Evolutionary conservation across 73 alveolate species (phyloP), one percentile per base, ranked within the genome.

Genomic region (Paramecium octaurelia): DNA sequence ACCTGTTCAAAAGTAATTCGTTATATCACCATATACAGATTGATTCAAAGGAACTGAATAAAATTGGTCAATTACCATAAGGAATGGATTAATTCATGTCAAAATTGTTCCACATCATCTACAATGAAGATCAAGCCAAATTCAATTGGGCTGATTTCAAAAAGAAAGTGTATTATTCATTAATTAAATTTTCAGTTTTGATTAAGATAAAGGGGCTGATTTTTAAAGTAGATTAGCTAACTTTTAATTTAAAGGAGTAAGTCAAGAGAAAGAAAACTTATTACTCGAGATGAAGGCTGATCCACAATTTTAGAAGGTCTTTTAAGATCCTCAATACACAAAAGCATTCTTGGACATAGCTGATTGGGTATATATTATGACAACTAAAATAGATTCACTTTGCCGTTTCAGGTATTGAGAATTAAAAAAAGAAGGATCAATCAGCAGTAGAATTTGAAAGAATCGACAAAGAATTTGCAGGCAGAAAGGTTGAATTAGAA

Each of bases 351-450:
- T 80, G 12, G 91, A 80, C 10, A 80, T 80, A 16, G 91, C 91
- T 18, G 91, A 80, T 80, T 80, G 91, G 91, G 91, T 80, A 80
- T 24, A 14, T 44, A 44, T 73, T 0, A 8, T 16, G n/a, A 73
- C 10, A 16, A 14, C 23, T 8, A 20, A 11, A 35, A 36, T 18
- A 80, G 91, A 80, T 80, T 48, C 91, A 80, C 57, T 80, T 31
- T 80, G 76, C 91, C 4, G 91, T 80, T 4, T 44, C 91, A n/a
- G 91, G 91, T 23, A 80, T 80, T 24, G 91, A 80, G 2, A 80
- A 42, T 43, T 80, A 80, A 43, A 80, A n/a, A 23, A 80, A 80
- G 31, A 80, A 80, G n/a, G 91, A 80, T 80, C n/a, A 21, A 24
- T 40, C 73, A 24, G 46, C 46, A 8, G 8, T 23, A 43, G 70